Percentiles rank a stretch among this genome's conserved stretches.
Evolutionary conservation across 345 rosid genomes (phyloP).

Genomic region (Eucalyptus cloeziana): DNA sequence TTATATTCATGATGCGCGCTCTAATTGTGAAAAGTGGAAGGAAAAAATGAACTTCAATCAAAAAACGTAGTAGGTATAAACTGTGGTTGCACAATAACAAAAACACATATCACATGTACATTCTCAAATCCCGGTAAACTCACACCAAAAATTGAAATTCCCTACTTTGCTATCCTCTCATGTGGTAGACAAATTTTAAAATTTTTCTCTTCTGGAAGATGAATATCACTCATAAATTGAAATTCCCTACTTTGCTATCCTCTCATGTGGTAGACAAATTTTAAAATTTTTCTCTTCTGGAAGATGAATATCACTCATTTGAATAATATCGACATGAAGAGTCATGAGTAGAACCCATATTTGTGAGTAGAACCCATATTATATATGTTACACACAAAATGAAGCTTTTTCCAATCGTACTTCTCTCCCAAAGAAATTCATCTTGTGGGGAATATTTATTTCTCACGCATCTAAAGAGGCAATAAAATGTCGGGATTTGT

Average conservation of each 20-base stretch:
- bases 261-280: neutral
- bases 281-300: neutral
- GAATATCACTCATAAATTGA: neutral
- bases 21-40: neutral
- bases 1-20: neutral
- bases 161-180: too few species aligned
- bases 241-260: neutral
- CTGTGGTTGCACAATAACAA: neutral
- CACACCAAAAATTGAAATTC: too few species aligned
- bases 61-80: neutral
- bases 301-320: neutral
- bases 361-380: too few species aligned
- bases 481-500: neutral
- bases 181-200: too few species aligned
- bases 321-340: neutral
- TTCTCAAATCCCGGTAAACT: neutral
- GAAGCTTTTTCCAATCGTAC: neutral
- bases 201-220: too few species aligned
- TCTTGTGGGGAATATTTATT: neutral
- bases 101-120: neutral
- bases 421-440: neutral
- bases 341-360: too few species aligned
- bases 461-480: neutral
- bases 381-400: neutral
- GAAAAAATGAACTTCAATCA: neutral